Base-by-base conservation (phyloP, 345 rosid species). In the Rhizophora mangle region DNA sequence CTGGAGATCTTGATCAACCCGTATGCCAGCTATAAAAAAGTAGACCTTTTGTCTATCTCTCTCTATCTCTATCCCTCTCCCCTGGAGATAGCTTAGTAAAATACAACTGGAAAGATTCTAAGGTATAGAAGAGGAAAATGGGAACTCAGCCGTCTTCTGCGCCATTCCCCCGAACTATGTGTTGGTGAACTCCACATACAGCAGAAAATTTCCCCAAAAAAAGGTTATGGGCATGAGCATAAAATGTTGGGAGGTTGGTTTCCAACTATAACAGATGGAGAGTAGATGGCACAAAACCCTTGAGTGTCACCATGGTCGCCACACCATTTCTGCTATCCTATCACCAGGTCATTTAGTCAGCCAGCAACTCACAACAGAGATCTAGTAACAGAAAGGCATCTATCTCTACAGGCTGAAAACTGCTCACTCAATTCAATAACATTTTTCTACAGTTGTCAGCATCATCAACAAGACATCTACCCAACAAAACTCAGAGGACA, bases 321-420 rank as follows among this genome's bases (percentile, higher is more conserved):
- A 13, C 49, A 24, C 27, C 32, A 51, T 60, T 58, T 64, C 36
- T 30, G 63, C 55, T 20, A 37, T 72, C 13, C 20, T 16, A 30
- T 65, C 46, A 47, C 37, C 56, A 15, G 1, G 55, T 56, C 19
- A 49, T 47, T 32, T 49, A 58, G 65, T 27, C 68, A 16, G 20
- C 26, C 29, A 58, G 47, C n/a, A 34, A 22, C 67, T 49, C 67
- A 27, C 43, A 24, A 21, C 21, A 61, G 49, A 21, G 29, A 47
- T 49, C 49, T n/a, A 18, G 60, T 0, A 22, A 26, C 32, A 19
- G 19, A 36, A 51, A 27, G 62, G 22, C 19, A 51, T 18, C 13
- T 56, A 22, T 47, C 69, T 58, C 64, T 57, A 49, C 43, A 59
- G 46, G 49, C 30, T 58, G 64, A 64, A 31, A 60, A 51, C 64